These are phyloP conservation scores for Musa beccarii DNA, from an alignment of 176 grass and related monocot species.

Conservation along the genomic window DNA sequence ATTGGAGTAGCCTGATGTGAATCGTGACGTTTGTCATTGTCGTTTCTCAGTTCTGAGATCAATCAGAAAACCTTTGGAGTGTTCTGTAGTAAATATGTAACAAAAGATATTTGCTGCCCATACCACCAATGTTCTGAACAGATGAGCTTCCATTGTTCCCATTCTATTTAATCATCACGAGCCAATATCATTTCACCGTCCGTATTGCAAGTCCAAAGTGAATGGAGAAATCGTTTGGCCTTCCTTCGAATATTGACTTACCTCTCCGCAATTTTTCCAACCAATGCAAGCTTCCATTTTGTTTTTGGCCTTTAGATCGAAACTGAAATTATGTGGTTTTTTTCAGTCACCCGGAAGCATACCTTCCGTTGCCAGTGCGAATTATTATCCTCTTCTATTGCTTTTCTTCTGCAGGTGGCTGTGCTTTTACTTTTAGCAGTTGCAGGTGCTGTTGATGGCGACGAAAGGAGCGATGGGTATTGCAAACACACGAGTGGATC, in stretches of 20 bases:
- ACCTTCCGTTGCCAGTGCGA: not conserved
- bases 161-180: no score
- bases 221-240: not conserved
- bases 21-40: not conserved
- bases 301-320: not conserved
- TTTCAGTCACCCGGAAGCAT: no score
- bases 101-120: not conserved
- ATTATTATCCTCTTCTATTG: constrained; percentile 1
- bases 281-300: not conserved
- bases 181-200: no score
- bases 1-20: not conserved
- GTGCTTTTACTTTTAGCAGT: not conserved
- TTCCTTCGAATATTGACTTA: not conserved
- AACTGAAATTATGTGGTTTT: not conserved
- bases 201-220: not conserved
- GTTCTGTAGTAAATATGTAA: not conserved
- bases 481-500: constrained; percentile 23
- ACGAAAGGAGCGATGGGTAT: constrained; percentile 17
- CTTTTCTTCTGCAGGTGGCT: not conserved
- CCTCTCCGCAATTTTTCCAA: not conserved
- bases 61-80: not conserved
- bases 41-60: not conserved
- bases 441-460: not conserved
- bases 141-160: no score
- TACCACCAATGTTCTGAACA: no score